Percentiles rank a stretch among this genome's conserved stretches.
phyloP scores from a whole-genome alignment of 129 eudicot species.

The Centella asiatica region DNA sequence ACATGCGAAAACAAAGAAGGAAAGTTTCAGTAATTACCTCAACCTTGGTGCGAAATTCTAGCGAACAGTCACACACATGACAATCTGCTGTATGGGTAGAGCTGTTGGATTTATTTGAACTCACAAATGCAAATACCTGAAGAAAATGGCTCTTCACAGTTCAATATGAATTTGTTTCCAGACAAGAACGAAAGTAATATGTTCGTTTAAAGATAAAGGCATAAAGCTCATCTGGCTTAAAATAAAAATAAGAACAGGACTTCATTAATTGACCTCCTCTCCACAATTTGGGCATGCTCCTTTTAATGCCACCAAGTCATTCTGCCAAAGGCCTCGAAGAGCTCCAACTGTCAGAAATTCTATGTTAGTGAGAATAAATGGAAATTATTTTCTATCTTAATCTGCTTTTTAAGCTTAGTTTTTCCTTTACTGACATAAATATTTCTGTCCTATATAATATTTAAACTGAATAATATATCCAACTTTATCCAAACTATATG shows the following conservation, averaged over 20 bases:
- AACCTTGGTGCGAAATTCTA: conserved; percentile 83
- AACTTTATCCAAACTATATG: too few species aligned
- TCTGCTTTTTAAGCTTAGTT: too few species aligned
- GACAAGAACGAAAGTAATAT: neutral
- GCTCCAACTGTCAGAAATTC: conserved; percentile 60
- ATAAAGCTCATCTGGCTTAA: neutral
- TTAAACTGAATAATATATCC: too few species aligned
- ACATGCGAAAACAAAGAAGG: neutral
- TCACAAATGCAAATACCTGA: conserved; percentile 95
- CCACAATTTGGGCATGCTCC: conserved; percentile 97
- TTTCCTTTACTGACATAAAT: too few species aligned
- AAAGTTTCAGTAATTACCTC: conserved; percentile 40
- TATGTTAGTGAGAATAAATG: conserved; percentile 3
- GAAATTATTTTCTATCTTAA: too few species aligned
- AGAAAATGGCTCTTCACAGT: conserved; percentile 14
- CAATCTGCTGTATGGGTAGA: conserved; percentile 82
- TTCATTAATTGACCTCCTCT: conserved; percentile 65
- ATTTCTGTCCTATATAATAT: too few species aligned
- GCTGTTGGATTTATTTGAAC: conserved; percentile 40
- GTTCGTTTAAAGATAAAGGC: neutral
- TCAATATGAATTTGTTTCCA: neutral
- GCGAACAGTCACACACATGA: conserved; percentile 79
- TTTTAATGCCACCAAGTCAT: conserved; percentile 86
- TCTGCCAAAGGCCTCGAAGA: conserved; percentile 71
- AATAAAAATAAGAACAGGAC: neutral